Base-by-base conservation (phyloP, 2,329 filamentous ascomycete species). In the Pseudogymnoascus sp. region DNA sequence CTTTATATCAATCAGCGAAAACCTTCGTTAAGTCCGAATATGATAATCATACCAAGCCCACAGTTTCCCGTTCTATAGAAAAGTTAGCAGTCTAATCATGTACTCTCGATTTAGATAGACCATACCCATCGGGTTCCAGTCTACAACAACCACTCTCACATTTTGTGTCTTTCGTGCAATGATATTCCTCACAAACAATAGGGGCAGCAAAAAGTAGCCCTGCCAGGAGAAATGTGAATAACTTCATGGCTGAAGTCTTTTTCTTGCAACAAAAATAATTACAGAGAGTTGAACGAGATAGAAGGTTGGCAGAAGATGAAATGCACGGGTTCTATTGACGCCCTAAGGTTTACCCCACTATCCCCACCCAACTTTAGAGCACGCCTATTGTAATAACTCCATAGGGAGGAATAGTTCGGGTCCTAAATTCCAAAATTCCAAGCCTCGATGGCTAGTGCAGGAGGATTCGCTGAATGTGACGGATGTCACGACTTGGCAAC, bases 1-100 rank as follows among this genome's bases (percentile, higher is more conserved):
- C 69, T 56, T 56, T 2, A 56, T 56, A 36, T 56, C 14, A 69
- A 61, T 23, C 72, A 70, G 44, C 71, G 69, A 64, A 64, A 65
- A 11, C 68, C 64, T 18, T 34, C 4, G 5, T 53, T 11, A 6
- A 34, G 2, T 36, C 6, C 50, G 18, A 56, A 36, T 56, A 14
- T 18, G 5, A 14, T 34, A 8, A 21, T 21, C 8, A 36, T 56
- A 56, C 50, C 50, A 34, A 56, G 50, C 4, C 50, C 50, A 56
- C 50, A 56, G 50, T 56, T 56, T 36, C 50, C 50, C n/a, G 50
- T 56, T 18, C 50, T 56, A 56, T n/a, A 56, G 28, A 18, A 56
- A 8, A 21, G 6, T 56, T 56, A 56, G 50, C 50, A 34, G 10
- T 16, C 11, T 34, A 36, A 18, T 14, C 16, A 36, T 56, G 4